Evolutionary conservation across 192 early-diverging fungal genomes (phyloP).

Genomic region (Mortierella antarctica): DNA sequence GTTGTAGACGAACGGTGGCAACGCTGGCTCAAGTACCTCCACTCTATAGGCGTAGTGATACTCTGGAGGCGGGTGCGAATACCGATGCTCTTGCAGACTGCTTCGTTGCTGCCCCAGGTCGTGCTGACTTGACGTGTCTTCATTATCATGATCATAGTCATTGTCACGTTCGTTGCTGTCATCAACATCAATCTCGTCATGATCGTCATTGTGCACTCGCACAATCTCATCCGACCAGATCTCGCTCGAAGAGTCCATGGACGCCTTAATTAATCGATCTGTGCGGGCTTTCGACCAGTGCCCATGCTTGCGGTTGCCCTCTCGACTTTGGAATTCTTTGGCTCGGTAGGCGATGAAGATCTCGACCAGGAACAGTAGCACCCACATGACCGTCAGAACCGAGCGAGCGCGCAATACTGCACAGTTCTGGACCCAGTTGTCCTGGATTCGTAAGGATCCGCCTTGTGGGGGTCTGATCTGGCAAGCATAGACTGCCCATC

Average conservation of each 20-base stretch:
- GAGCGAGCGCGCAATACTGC: constrained; percentile 4
- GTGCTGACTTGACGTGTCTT: too few species aligned
- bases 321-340: not conserved
- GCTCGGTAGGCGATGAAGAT: not conserved
- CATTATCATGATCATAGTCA: too few species aligned
- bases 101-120: too few species aligned
- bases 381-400: constrained; percentile 1
- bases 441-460: not conserved
- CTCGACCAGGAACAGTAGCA: constrained; percentile 2
- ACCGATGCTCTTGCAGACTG: too few species aligned
- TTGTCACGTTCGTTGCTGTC: too few species aligned
- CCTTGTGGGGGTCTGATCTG: not conserved
- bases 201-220: not conserved
- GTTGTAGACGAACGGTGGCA: not conserved
- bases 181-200: too few species aligned
- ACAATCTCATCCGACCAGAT: not conserved
- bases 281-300: not conserved
- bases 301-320: not conserved
- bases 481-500: too few species aligned
- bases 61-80: too few species aligned
- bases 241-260: constrained; percentile 1
- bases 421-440: not conserved
- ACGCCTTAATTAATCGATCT: not conserved
- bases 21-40: too few species aligned
- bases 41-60: too few species aligned